These are phyloP conservation scores for Pseudoscleropodium purum DNA, from an alignment of 225 moss, liverwort and hornwort genomes.

Conservation along the genomic window DNA sequence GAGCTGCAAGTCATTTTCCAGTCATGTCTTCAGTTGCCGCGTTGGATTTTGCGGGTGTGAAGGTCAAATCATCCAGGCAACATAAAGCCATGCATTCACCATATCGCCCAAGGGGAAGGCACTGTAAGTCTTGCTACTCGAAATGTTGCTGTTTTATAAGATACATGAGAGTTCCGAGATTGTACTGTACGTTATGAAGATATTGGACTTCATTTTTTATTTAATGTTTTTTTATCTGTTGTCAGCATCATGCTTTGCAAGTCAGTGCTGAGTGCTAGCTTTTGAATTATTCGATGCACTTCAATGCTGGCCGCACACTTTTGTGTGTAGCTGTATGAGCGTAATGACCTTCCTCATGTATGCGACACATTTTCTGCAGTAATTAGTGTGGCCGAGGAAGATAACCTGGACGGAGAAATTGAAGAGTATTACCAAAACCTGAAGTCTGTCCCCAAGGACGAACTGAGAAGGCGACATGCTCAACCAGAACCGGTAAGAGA, in stretches of 20 bases:
- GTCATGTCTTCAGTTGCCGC: conserved; percentile 24
- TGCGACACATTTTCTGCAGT: conserved; percentile 2
- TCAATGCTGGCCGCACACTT: not conserved
- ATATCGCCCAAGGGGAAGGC: not conserved
- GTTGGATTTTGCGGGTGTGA: conserved; percentile 16
- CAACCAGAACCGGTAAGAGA: not conserved
- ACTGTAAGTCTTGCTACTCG: conserved; percentile 1
- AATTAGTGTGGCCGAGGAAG: not conserved
- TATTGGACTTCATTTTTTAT: too few relatives aligned
- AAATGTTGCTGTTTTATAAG: not conserved
- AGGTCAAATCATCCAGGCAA: conserved; percentile 1
- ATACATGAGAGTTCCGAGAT: not conserved
- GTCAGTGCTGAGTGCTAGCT: not conserved
- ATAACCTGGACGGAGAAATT: not conserved
- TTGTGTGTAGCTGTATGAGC: not conserved
- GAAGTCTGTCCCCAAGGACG: not conserved
- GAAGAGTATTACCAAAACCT: not conserved
- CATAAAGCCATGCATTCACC: not conserved
- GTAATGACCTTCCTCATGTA: not conserved
- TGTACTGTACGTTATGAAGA: not conserved
- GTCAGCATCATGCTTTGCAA: not conserved
- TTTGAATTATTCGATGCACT: not conserved
- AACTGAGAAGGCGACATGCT: not conserved
- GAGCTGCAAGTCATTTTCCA: not conserved
- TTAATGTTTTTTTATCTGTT: not conserved